phyloP scores from a whole-genome alignment of 2,329 filamentous ascomycete genomes.

The Geosmithia morbida region DNA sequence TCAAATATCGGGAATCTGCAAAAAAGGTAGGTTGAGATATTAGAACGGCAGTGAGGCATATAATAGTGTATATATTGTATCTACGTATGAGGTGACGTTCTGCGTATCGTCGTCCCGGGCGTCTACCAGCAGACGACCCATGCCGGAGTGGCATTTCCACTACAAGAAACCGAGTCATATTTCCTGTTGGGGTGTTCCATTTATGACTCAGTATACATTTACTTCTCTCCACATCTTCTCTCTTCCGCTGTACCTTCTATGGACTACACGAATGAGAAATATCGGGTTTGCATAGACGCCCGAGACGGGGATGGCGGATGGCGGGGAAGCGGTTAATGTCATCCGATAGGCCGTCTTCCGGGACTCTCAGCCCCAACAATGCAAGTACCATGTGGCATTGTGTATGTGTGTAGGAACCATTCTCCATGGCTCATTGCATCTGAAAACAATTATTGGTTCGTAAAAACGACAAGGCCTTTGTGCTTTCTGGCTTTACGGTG shows the following conservation, averaged over 20 bases:
- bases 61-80: neutral
- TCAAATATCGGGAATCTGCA: too few species aligned
- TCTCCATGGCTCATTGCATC: too few species aligned
- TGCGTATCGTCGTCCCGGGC: neutral
- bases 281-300: neutral
- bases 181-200: neutral
- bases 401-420: too few species aligned
- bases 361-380: neutral
- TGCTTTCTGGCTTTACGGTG: too few species aligned
- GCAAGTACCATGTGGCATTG: neutral
- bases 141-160: neutral
- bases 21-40: too few species aligned
- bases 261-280: neutral
- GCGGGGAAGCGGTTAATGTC: neutral
- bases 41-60: neutral
- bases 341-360: neutral
- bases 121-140: too few species aligned
- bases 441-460: too few species aligned
- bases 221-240: neutral
- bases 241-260: neutral
- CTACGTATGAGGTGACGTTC: neutral
- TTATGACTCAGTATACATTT: neutral
- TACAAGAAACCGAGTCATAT: neutral
- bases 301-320: neutral
- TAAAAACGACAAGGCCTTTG: too few species aligned